Base-by-base conservation (phyloP, 805 yeast species). In the Yamadazyma ubonensis region DNA sequence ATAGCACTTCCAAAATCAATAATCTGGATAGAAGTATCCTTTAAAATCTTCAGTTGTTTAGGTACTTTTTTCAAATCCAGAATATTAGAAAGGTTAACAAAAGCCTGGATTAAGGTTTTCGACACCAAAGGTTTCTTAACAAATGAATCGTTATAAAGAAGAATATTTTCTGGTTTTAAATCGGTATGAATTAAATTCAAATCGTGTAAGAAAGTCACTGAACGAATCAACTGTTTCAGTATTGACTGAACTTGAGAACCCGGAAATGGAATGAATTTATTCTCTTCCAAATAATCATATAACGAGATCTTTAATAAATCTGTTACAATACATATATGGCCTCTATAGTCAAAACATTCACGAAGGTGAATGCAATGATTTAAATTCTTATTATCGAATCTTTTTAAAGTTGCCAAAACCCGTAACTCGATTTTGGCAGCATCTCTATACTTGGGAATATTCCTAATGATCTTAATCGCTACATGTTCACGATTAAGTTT, bases 1-100 rank as follows among this genome's bases (percentile, higher is more conserved):
- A 95, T 81, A 0, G 99, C 96, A 28, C 93, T 81, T n/a, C 99
- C 99, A 62, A 93, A 93, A 65, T 93, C 99, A 45, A 93, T 93
- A 19, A 91, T 77, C 58, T 87, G 89, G 39, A 93, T 86, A 45
- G 79, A 74, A 1, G 98, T 95, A 57, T 86, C 81, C 34, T 73
- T 75, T 47, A 93, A 72, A 7, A 87, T 71, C 45, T 72, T 73
- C 43, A 61, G 57, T 21, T 43, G 46, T 41, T 61, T 60, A 1
- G 73, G 74, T 2, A 51, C 34, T 41, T 60, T 63, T 30, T 50
- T 51, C 21, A 21, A 29, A 17, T 44, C 44, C n/a, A 26, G 35
- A 2, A 46, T 30, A 19, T 44, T 44, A 23, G 59, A 45, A 51
- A 51, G 36, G 36, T 59, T 57, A 43, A 60, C 41, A 45, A 57